Evolutionary conservation across 2,329 filamentous ascomycete species (phyloP), one percentile per base, ranked within the genome.

Genomic region (Neoascochyta sp.): DNA sequence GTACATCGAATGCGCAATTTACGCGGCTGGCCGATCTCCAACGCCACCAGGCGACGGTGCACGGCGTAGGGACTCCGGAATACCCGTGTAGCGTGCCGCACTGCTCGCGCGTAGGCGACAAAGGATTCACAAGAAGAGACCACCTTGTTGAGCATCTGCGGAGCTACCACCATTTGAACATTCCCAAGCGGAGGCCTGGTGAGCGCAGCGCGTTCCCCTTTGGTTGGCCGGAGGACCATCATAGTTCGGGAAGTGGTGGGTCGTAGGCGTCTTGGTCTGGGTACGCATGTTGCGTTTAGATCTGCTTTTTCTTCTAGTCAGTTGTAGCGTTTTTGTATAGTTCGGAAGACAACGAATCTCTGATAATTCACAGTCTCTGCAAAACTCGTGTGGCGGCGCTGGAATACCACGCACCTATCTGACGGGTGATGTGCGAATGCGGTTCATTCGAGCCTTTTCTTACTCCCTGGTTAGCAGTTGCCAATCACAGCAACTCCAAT

Each of bases 101-200:
- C 20, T 62, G 58, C 37, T 50, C 44, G n/a, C 53, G 58, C 7
- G 37, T 60, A 1, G 54, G 44, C 14, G 47, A 54, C 23, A 60
- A 58, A 36, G 75, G 74, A 1, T 80, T 79, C 45, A 70, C 71
- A 4, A 65, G 76, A 5, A 64, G 68, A 29, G 76, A 80, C 45
- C 76, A 80, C 47, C 60, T 77, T 22, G 65, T 65, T 21, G 76
- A 79, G 47, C 76, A 80, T 50, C 52, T 74, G 29, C 62, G 76
- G 29, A 72, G 72, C 23, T 75, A 70, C 37, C 76, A 80, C 47
- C 66, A 70, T 32, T 53, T 68, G 24, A 62, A 71, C 27, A 63
- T 68, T 22, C 63, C 62, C 11, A 68, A 68, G 47, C 41, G 57
- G 17, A 39, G 41, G 27, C 52, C 56, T 4, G 56, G 56, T 7